Base-by-base conservation (phyloP, 2,329 filamentous ascomycete species). In the Parastagonospora nodorum region DNA sequence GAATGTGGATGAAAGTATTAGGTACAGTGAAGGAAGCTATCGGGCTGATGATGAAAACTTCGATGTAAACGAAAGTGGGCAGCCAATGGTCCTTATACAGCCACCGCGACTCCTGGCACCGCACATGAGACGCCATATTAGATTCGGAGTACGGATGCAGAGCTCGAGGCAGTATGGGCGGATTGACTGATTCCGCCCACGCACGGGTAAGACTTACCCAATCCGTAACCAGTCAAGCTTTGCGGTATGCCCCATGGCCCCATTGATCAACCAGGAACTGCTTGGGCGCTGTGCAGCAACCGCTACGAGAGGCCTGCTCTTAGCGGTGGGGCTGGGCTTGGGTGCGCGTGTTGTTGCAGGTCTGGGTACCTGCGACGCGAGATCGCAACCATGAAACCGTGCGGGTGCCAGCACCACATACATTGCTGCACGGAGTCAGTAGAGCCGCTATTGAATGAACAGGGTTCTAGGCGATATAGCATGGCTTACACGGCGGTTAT, bases 11-110 rank as follows among this genome's bases (percentile, higher is more conserved):
- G 50, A 37, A 40, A 60, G 56, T 69, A 72, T 73, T 73, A 73
- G 63, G 59, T 70, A 71, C 54, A 56, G 63, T 62, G 55, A 59
- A 68, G 62, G 62, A 64, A 60, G 61, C 60, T 65, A 65, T 64
- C 68, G 69, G 61, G 67, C 58, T 63, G 66, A 68, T 71, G 53
- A 63, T 66, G 65, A 74, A 73, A 71, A 69, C 67, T 59, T 53
- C 55, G 53, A 59, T 57, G 53, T 63, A 72, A 72, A 72, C 66
- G 67, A 55, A 66, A 60, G 64, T 60, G 67, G 68, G 67, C 61
- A 62, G 55, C 62, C 66, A 72, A 71, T 71, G 62, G 65, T 61
- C 68, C 68, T 72, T 74, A 74, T 73, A 73, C 53, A 55, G 55
- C 53, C 51, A 57, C 51, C 51, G 53, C 60, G 60, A 60, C 70